A percentile compares a stretch with the other conserved stretches of the same genome.
These are phyloP conservation scores for Rhodosorus marinus DNA, from an alignment of 23 red algal species.

Conservation along the genomic window DNA sequence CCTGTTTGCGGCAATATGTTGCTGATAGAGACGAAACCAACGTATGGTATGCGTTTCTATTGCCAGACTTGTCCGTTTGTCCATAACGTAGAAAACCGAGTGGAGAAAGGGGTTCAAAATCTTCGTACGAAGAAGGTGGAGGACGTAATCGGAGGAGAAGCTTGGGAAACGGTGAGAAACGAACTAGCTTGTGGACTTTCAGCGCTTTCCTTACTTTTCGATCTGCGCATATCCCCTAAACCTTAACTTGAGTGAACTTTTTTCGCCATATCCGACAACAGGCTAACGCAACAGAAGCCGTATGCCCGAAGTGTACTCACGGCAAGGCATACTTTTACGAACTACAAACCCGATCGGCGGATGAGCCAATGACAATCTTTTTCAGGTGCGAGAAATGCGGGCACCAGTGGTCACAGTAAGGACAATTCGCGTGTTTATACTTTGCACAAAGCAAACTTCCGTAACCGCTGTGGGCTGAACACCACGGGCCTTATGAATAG, in stretches of 20 bases:
- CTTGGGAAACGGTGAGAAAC: slow-evolving; percentile 7
- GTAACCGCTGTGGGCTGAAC: too few species aligned
- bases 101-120: slow-evolving; percentile 30
- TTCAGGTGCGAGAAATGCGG: slow-evolving; percentile 57
- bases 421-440: too few species aligned
- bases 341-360: slow-evolving; percentile 89
- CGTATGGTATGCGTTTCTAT: slow-evolving; percentile 13
- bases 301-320: slow-evolving; percentile 43
- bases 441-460: too few species aligned
- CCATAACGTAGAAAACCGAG: slow-evolving; percentile 17
- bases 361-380: slow-evolving; percentile 87
- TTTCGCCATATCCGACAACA: slow-evolving; percentile 23
- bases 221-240: not conserved
- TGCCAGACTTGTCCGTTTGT: slow-evolving; percentile 57
- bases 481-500: too few species aligned
- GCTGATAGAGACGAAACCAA: not conserved
- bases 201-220: not conserved
- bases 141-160: slow-evolving; percentile 69
- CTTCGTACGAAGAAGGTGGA: slow-evolving; percentile 42
- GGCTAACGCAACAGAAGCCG: slow-evolving; percentile 18
- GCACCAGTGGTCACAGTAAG: slow-evolving; percentile 95
- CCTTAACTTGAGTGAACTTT: not conserved
- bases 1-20: not conserved
- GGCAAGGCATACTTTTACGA: slow-evolving; percentile 61
- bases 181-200: not conserved